phyloP scores from a whole-genome alignment of 352 stramenopile genomes.

The Phytophthora syringae region DNA sequence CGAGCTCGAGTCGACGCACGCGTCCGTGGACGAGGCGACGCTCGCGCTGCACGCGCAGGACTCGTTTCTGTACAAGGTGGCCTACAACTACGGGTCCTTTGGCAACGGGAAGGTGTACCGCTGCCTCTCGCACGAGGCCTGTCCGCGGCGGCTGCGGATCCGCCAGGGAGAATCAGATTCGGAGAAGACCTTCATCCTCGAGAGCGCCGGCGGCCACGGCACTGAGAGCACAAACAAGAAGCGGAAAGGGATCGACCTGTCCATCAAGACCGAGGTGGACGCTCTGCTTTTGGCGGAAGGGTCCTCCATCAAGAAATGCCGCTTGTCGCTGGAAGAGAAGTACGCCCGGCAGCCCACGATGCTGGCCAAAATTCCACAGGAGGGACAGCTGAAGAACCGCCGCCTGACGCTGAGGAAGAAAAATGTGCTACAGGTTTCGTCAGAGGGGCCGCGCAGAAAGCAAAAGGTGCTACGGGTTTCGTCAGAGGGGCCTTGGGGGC shows the following conservation, averaged over 20 bases:
- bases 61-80: constrained; percentile 20
- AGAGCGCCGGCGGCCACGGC: constrained; percentile 12
- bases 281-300: constrained; percentile 15
- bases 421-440: not conserved
- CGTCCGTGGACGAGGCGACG: constrained; percentile 23
- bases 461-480: not conserved
- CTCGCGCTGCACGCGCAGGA: constrained; percentile 25
- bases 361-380: constrained; percentile 25
- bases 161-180: constrained; percentile 25
- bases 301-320: constrained; percentile 13
- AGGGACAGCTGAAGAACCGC: constrained; percentile 23
- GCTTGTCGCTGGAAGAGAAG: constrained; percentile 12
- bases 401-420: constrained; percentile 22
- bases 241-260: constrained; percentile 19
- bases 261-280: constrained; percentile 29
- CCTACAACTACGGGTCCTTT: constrained; percentile 35
- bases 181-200: constrained; percentile 13
- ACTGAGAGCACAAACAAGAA: constrained; percentile 18
- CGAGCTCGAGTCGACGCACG: constrained; percentile 29
- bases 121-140: constrained; percentile 30
- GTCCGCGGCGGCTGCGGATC: constrained; percentile 23
- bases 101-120: constrained; percentile 27
- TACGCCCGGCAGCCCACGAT: constrained; percentile 24
- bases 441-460: not conserved
- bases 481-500: not conserved